A percentile compares a stretch with the other conserved stretches of the same genome.
phyloP scores from a whole-genome alignment of 2,329 filamentous ascomycete genomes.

The Ophiostoma piceae region DNA sequence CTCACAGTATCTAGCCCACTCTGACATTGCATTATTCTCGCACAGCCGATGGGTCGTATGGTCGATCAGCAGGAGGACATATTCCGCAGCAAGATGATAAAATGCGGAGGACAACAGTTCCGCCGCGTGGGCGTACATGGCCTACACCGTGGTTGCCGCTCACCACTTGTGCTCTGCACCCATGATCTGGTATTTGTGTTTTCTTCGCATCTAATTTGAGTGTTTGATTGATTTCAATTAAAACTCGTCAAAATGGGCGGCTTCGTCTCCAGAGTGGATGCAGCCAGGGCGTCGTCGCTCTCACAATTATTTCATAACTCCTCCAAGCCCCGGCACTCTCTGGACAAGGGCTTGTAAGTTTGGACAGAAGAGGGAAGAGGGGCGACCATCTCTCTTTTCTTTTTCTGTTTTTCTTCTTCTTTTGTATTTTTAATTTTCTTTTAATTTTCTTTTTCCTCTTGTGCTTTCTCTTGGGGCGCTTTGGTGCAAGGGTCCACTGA shows the following conservation, averaged over 20 bases:
- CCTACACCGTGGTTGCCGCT: not conserved
- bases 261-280: not conserved
- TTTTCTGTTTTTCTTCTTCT: not conserved
- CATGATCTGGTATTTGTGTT: not conserved
- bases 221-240: constrained; percentile 5
- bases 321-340: not conserved
- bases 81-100: not conserved
- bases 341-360: not conserved
- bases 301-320: not conserved
- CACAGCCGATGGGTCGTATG: not conserved
- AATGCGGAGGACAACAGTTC: not conserved
- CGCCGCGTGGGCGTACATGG: not conserved
- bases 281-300: not conserved
- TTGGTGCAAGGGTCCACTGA: constrained; percentile 11
- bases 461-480: not conserved
- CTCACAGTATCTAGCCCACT: not conserved
- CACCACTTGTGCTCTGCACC: not conserved
- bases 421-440: not conserved
- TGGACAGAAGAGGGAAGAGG: constrained; percentile 10
- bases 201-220: not conserved
- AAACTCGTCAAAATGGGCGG: not conserved
- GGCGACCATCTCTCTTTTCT: not conserved
- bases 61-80: not conserved
- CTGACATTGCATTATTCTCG: not conserved
- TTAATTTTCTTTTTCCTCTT: constrained; percentile 4